Conservation (phyloP, 305 asterid species). For the Fraxinus dipetala region DNA sequence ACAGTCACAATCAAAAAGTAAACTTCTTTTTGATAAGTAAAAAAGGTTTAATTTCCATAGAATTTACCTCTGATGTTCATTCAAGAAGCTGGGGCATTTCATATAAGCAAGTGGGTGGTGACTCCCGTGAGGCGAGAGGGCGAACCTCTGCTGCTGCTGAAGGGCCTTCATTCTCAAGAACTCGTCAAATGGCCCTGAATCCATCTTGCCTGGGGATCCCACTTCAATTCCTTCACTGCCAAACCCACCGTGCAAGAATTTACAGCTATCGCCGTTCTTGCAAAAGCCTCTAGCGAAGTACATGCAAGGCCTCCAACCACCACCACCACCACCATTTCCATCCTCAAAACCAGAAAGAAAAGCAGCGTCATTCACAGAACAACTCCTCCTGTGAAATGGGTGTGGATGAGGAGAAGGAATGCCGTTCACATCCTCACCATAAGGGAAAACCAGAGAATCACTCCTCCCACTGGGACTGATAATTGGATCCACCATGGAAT, state of each 20-base stretch:
- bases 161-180: constrained; percentile 62
- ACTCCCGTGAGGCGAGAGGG: constrained; percentile 60
- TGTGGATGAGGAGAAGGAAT: constrained; percentile 35
- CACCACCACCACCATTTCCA: constrained; percentile 35
- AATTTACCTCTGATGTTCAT: constrained; percentile 60
- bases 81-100: constrained; percentile 60
- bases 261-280: constrained; percentile 69
- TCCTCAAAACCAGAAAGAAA: constrained; percentile 44
- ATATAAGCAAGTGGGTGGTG: constrained; percentile 57
- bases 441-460: constrained; percentile 62
- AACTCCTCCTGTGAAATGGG: constrained; percentile 69
- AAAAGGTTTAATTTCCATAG: background rate
- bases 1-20: constrained; percentile 1
- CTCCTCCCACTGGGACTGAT: constrained; percentile 83
- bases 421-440: constrained; percentile 49
- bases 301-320: constrained; percentile 87
- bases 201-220: constrained; percentile 57
- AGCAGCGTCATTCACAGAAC: constrained; percentile 71
- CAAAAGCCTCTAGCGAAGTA: constrained; percentile 82
- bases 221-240: constrained; percentile 37
- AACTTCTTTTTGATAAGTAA: background rate
- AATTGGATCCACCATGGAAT: constrained; percentile 50
- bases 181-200: constrained; percentile 57
- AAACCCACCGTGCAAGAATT: constrained; percentile 62
- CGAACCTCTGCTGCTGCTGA: constrained; percentile 76